Base-by-base conservation (phyloP, 306 rosid genomes). In the Senna tora region DNA sequence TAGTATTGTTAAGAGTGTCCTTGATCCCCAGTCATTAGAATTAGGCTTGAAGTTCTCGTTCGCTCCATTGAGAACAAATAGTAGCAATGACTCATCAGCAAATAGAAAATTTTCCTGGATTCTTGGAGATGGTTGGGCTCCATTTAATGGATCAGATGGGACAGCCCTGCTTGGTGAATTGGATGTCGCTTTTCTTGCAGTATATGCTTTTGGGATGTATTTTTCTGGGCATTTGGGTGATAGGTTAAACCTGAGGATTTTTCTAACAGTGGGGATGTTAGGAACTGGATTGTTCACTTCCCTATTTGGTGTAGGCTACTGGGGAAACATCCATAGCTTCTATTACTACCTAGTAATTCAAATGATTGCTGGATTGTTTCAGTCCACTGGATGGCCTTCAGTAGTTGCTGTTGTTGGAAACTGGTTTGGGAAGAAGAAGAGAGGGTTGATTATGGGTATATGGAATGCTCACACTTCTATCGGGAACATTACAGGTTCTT, bases 381-480 rank as follows among this genome's bases (percentile, higher is more conserved):
- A 95, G 74, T 95, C 99, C 7, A 91, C 99, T 2, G 97, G 97
- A 43, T 95, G 97, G 99, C 99, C 99, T 5, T 95, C 97, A 0
- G 99, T 95, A 0, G 99, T 95, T 55, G 97, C 97, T 12, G 96
- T 95, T 65, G 87, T 95, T 1, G 99, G 97, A 11, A 88, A 92
- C 41, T 95, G 97, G 99, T 95, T 95, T 75, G 97, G 97, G 38
- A 95, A 95, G 89, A 84, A 80, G 77, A 95, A 92, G 87, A 92
- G 99, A 78, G 99, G 99, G 30, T 68, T 95, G 60, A 95, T 95
- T 69, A 91, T 95, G 99, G 99, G 99, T 16, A 88, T 92, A 62
- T 95, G 99, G 99, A 95, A 95, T 89, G 97, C 99, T 47, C 99
- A 92, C 68, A 95, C 99, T 63, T 95, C 99, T 16, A 25, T 95